Evolutionary conservation across 2,329 filamentous ascomycete genomes (phyloP), one percentile per base, ranked within the genome.

Genomic region (Pestalotiopsis sp.): DNA sequence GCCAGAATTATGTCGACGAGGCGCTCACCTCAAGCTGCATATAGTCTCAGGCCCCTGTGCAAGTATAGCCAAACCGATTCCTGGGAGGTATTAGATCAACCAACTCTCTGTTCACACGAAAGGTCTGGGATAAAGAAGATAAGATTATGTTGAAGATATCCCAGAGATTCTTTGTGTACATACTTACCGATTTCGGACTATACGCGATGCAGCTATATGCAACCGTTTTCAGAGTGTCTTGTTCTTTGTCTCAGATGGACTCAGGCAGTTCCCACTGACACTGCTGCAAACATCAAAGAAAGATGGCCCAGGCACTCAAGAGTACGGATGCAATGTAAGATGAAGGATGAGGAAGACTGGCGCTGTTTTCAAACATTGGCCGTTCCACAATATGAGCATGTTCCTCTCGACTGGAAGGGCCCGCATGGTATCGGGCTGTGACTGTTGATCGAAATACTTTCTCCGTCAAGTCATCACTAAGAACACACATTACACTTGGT

Each of bases 221-320:
- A 20, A n/a, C 38, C 41, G 62, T 65, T 65, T 65, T 65, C 62
- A 20, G 45, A 40, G 40, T 25, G 12, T 23, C 6, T 63, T 36
- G 38, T 45, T 65, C 38, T 49, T 65, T 65, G 62, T 65, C 62
- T 65, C 41, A 65, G 62, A 49, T 52, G 62, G 13, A 40, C 17
- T 12, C 41, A 13, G 12, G 4, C 11, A 52, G 4, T 65, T 20
- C 40, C 38, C n/a, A 52, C 36, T 14, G n/a, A 12, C 60, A 20
- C 23, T 40, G n/a, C n/a, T 31, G 60, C 31, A 63, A 36, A 17
- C 60, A n/a, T 63, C 60, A 41, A 41, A 23, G 20, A 31, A n/a
- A 20, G 6, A 17, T 20, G 14, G 31, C 6, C 31, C 31, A 36
- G 31, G 31, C 11, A 41, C n/a, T 40, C 31, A 41, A 36, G 12